Evolutionary conservation across 148 eudicot genomes (phyloP).

Genomic region (Pouteria glomerata): DNA sequence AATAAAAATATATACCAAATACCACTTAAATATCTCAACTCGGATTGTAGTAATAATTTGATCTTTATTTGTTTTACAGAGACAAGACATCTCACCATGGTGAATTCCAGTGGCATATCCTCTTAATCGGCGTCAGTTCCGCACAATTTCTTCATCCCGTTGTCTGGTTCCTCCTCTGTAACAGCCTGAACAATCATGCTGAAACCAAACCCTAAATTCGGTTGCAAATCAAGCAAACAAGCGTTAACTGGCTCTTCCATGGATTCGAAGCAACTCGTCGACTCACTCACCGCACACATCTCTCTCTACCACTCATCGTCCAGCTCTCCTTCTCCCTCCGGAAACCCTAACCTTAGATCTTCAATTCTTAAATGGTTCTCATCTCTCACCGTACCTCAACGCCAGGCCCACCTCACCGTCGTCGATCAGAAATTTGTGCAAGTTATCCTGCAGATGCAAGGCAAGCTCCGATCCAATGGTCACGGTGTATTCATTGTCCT

Average conservation of each 20-base stretch:
- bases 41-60: too few species aligned
- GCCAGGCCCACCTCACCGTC: slow-evolving; percentile 67
- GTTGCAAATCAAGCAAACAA: background rate
- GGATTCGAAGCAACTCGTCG: slow-evolving; percentile 58
- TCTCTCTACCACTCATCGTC: slow-evolving; percentile 55
- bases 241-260: slow-evolving; percentile 11
- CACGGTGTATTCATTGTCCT: slow-evolving; percentile 59
- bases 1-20: too few species aligned
- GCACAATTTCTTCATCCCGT: too few species aligned
- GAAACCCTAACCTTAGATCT: slow-evolving; percentile 38
- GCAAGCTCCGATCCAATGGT: slow-evolving; percentile 34
- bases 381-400: slow-evolving; percentile 60
- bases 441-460: slow-evolving; percentile 59
- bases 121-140: too few species aligned
- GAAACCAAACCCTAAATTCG: background rate
- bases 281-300: slow-evolving; percentile 81
- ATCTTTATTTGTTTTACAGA: too few species aligned
- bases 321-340: slow-evolving; percentile 2
- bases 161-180: too few species aligned
- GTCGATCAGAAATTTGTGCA: slow-evolving; percentile 49
- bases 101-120: too few species aligned
- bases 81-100: too few species aligned
- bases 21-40: too few species aligned
- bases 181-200: background rate
- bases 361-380: slow-evolving; percentile 70